Evolutionary conservation across 106 monocot species (phyloP).

Genomic region (Dendrobium officinale): DNA sequence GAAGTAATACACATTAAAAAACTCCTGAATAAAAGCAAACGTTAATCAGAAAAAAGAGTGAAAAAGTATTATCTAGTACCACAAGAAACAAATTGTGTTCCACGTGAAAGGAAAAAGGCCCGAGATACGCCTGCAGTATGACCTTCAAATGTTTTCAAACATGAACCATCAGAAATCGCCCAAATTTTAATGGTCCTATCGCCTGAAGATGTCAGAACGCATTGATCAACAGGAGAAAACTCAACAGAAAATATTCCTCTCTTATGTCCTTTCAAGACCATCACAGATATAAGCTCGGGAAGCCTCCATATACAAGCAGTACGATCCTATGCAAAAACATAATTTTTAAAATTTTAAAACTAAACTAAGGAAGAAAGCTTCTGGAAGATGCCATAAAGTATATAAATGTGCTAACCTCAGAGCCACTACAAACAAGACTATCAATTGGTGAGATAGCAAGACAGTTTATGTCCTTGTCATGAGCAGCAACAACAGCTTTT

Average conservation of each 20-base stretch:
- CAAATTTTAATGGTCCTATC: slow-evolving; percentile 93
- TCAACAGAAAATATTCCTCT: slow-evolving; percentile 96
- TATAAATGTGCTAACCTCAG: slow-evolving; percentile 45
- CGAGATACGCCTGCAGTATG: slow-evolving; percentile 82
- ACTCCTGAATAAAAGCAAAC: background rate
- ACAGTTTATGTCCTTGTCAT: slow-evolving; percentile 95
- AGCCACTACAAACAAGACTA: slow-evolving; percentile 85
- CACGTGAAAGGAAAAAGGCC: slow-evolving; percentile 79
- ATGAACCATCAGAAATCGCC: slow-evolving; percentile 85
- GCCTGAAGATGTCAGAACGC: slow-evolving; percentile 90
- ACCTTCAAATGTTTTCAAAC: slow-evolving; percentile 93
- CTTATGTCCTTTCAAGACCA: slow-evolving; percentile 79
- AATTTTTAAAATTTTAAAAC: background rate
- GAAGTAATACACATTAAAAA: slow-evolving; percentile 1
- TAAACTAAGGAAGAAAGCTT: background rate
- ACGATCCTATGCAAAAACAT: slow-evolving; percentile 50
- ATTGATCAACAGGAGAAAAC: slow-evolving; percentile 94
- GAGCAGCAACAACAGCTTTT: slow-evolving; percentile 81
- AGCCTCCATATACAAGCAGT: slow-evolving; percentile 91
- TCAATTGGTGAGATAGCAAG: slow-evolving; percentile 90
- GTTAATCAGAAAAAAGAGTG: background rate
- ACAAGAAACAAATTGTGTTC: slow-evolving; percentile 83
- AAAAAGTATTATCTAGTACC: slow-evolving; percentile 28
- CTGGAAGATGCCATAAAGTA: background rate
- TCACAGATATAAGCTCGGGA: slow-evolving; percentile 57